Evolutionary conservation across 805 yeast genomes (phyloP).

Genomic region (Zygosaccharomyces kombuchaensis): DNA sequence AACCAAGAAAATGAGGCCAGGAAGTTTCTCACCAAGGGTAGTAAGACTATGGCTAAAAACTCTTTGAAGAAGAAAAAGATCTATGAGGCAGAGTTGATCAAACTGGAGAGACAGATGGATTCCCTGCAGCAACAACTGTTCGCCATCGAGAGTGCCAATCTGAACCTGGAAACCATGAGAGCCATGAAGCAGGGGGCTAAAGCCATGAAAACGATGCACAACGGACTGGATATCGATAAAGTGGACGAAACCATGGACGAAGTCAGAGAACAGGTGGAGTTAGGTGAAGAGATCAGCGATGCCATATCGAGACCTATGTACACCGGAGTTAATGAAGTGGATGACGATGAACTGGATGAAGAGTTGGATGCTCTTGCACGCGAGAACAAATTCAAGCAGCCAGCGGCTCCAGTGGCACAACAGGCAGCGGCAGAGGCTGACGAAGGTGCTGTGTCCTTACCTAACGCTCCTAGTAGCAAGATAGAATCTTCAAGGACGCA

Average conservation of each 20-base stretch:
- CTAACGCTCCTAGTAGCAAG: conserved; percentile 43
- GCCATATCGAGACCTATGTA: conserved; percentile 95
- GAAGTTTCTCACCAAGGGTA: conserved; percentile 66
- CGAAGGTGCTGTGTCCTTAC: conserved; percentile 36
- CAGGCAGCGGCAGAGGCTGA: conserved; percentile 7
- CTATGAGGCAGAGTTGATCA: conserved; percentile 68
- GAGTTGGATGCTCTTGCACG: conserved; percentile 86
- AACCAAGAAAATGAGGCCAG: conserved; percentile 81
- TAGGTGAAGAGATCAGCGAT: conserved; percentile 91
- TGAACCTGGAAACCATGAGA: conserved; percentile 96
- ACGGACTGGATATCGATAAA: conserved; percentile 90
- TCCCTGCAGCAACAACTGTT: conserved; percentile 84
- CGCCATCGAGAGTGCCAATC: conserved; percentile 90
- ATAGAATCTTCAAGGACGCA: conserved; percentile 19
- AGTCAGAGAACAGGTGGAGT: conserved; percentile 91
- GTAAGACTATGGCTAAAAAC: conserved; percentile 61
- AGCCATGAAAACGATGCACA: conserved; percentile 95
- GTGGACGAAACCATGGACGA: conserved; percentile 98
- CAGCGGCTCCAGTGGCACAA: conserved; percentile 3
- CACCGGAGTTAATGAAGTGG: conserved; percentile 52
- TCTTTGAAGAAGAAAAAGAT: conserved; percentile 87
- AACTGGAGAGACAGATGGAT: conserved; percentile 82
- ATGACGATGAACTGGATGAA: conserved; percentile 91
- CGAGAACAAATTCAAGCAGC: conserved; percentile 62
- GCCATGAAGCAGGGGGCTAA: conserved; percentile 97